Conservation (phyloP, 305 asterid genomes). For the Lippia alba region DNA sequence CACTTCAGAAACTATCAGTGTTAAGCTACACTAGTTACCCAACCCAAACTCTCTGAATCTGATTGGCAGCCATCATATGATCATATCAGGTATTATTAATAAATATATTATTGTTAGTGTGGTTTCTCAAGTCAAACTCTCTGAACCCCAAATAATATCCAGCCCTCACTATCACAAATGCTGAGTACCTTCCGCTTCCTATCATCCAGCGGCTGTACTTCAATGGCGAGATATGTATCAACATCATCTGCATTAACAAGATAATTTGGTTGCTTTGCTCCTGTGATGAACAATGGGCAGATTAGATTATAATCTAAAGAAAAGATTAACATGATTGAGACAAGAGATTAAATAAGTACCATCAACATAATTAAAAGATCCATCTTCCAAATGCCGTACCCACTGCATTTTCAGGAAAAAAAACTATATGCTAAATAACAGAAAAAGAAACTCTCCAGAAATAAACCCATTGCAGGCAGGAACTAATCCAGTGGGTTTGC, state of each 20-base stretch:
- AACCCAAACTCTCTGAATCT: not conserved
- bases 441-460: constrained; percentile 32
- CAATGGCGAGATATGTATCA: constrained; percentile 90
- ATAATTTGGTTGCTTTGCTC: constrained; percentile 95
- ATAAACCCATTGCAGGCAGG: constrained; percentile 27
- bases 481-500: constrained; percentile 34
- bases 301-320: constrained; percentile 35
- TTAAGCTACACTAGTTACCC: not conserved
- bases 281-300: constrained; percentile 53
- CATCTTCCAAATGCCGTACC: constrained; percentile 96
- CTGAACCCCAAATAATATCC: constrained; percentile 14
- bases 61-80: not conserved
- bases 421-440: constrained; percentile 30
- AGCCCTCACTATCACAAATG: constrained; percentile 17
- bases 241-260: constrained; percentile 96
- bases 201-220: constrained; percentile 97
- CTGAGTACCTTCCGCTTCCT: constrained; percentile 90
- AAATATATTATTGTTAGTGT: not conserved
- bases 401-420: constrained; percentile 72
- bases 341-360: constrained; percentile 56
- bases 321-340: constrained; percentile 14
- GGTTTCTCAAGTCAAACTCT: not conserved
- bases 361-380: constrained; percentile 87
- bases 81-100: not conserved
- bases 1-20: not conserved